Base-by-base conservation (phyloP, 2,329 filamentous ascomycete genomes). In the Dactylellina parvicollis region DNA sequence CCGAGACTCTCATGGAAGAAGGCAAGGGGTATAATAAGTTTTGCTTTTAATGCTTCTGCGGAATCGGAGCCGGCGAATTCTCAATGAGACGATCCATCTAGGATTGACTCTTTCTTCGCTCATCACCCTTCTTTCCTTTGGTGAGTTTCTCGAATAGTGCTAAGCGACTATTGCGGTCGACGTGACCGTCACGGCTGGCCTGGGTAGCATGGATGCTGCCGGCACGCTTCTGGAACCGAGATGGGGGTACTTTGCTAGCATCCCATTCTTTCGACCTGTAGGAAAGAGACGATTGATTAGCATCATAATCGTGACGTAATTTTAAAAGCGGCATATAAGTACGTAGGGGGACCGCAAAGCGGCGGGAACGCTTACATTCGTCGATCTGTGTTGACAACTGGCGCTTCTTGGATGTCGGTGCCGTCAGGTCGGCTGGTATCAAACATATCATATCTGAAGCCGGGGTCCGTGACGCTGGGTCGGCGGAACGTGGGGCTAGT, bases 161-260 rank as follows among this genome's bases (percentile, higher is more conserved):
- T 76, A 85, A 82, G 75, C 85, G 83, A 60, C 85, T 85, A 79
- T 87, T 87, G 69, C 82, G 83, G 77, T 87, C 85, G 56, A 89
- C 82, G 78, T 89, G 87, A 16, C 87, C 87, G 79, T 90, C 88
- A 69, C 88, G 85, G 22, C 86, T 88, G 77, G 82, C 82, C 1
- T 86, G 88, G 7, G 88, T 90, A 49, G 87, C 86, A 79, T 87
- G 89, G 80, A 90, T 88, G 78, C 86, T 89, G 62, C 88, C 88
- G 80, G 88, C 87, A 78, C 86, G 86, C 81, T 89, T 89, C 80
- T 90, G 88, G 81, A 90, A 90, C 49, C 86, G 86, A 75, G 85
- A 88, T 8, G 88, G 88, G 1, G 86, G 86, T 0, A 89, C 87
- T 80, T 90, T 90, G 76, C 86, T 84, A 2, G 88, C 88, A 80